Evolutionary conservation across 768 basidiomycete species (phyloP), one percentile per base, ranked within the genome.

Genomic region (Serendipita sp.): DNA sequence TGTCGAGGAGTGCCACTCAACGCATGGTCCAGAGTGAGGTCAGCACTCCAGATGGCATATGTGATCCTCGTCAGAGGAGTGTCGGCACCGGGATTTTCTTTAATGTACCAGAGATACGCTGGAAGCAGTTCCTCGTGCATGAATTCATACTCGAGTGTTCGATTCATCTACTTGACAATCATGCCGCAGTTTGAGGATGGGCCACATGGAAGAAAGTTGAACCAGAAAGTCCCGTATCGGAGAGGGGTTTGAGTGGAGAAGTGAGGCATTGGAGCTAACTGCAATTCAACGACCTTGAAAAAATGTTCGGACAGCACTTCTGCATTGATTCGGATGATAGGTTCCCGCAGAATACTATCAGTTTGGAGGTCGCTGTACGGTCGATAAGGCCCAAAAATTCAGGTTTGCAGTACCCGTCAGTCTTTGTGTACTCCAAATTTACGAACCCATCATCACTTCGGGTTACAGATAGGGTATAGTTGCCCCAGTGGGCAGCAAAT

Each of bases 81-180:
- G n/a, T 60, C 56, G 18, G 56, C 56, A 60, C 56, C 56, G 1
- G 56, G 56, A n/a, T 35, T 30, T 60, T 24, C 56, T 60, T 60
- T 28, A 30, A 60, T 60, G n/a, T 32, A 60, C 28, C 10, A 8
- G n/a, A 60, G 18, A 32, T 60, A 60, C 5, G 24, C 24, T 60
- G 56, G 56, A 28, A 60, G 56, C 10, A 60, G 28, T 10, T 24
- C 35, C 35, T 60, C 56, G 56, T 60, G 56, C 56, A 60, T 60
- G 34, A 60, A 60, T 28, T 60, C 56, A 28, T 32, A 60, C 35
- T 60, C 56, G 28, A 60, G 3, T 0, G 56, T 28, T 24, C 56
- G 10, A n/a, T 60, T 60, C 10, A 60, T 32, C 28, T 1, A 60
- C 35, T 60, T 60, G 4, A 60, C 35, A 28, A 60, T 3, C 8